phyloP scores from a whole-genome alignment of 768 basidiomycete genomes.

The Leucocoprinus leucothites region DNA sequence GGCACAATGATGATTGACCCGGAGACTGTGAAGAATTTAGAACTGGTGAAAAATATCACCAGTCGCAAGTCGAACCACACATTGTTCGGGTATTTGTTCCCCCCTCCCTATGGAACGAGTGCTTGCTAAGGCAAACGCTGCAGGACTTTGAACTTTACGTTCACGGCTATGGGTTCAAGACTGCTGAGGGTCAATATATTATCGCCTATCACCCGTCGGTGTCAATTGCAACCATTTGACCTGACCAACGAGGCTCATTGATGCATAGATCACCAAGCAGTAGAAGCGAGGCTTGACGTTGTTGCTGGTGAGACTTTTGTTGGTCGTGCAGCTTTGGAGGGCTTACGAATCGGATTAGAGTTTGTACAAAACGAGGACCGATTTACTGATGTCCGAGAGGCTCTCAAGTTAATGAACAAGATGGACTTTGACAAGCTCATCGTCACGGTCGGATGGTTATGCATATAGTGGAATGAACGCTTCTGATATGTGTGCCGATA shows the following conservation, averaged over 20 bases:
- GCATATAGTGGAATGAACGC: background rate
- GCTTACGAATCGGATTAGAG: slow-evolving; percentile 38
- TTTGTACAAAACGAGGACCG: slow-evolving; percentile 73
- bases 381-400: slow-evolving; percentile 65
- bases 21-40: slow-evolving; percentile 85
- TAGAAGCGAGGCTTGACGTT: slow-evolving; percentile 82
- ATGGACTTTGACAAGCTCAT: slow-evolving; percentile 90
- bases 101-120: background rate
- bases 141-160: slow-evolving; percentile 77
- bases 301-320: slow-evolving; percentile 60
- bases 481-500: slow-evolving; percentile 21
- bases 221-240: background rate
- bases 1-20: slow-evolving; percentile 95
- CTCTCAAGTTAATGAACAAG: slow-evolving; percentile 68
- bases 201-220: slow-evolving; percentile 70
- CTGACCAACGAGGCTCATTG: background rate
- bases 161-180: slow-evolving; percentile 86
- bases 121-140: background rate
- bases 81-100: slow-evolving; percentile 65
- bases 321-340: background rate
- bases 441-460: slow-evolving; percentile 45
- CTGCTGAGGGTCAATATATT: slow-evolving; percentile 78
- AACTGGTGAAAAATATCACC: slow-evolving; percentile 77
- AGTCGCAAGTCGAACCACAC: slow-evolving; percentile 69
- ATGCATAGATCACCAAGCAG: slow-evolving; percentile 48